Evolutionary conservation across 192 early-diverging fungal genomes (phyloP), one percentile per base, ranked within the genome.

Genomic region (Phlyctochytrium planicorne): DNA sequence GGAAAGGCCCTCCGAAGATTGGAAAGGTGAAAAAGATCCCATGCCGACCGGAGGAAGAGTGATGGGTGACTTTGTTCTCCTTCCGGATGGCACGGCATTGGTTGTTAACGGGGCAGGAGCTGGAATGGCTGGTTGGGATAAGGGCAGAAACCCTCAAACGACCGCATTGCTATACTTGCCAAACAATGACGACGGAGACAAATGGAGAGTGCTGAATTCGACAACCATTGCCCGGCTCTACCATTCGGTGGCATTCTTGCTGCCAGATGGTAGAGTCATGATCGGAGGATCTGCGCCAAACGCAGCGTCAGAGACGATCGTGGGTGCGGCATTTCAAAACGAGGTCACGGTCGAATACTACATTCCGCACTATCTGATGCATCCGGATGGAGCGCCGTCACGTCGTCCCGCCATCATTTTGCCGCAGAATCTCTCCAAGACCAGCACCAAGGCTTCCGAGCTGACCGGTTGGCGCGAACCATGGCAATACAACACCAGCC

Each of bases 141-240:
- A 72, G 4, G 70, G 56, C 32, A 47, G 47, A 36, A 30, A 83
- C 71, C 83, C 85, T 24, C 74, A 70, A 2, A 78, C 78, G 32
- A 71, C 73, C 4, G 82, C 86, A 17, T 53, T 80, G 17, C 73
- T 88, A 14, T 89, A 89, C 52, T 73, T 84, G 16, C 82, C 82
- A 17, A 53, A 53, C 2, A 65, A 72, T 16, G 67, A 74, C 0
- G 34, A 71, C 33, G 77, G 79, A 0, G 25, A 78, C 32, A 76
- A 84, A 31, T 78, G 75, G 31, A 76, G 64, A 24, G 73, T 71
- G 4, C 62, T 84, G 34, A 75, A 68, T 10, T 65, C 75, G 30
- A 79, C 81, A 16, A 75, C 83, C 47, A 84, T 88, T 75, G 74
- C 83, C 0, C 68, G 87, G 27, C 80, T 89, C 76, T 89, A 89